Evolutionary conservation across 2,329 filamentous ascomycete species (phyloP).

Genomic region (Fusarium caatingaense): DNA sequence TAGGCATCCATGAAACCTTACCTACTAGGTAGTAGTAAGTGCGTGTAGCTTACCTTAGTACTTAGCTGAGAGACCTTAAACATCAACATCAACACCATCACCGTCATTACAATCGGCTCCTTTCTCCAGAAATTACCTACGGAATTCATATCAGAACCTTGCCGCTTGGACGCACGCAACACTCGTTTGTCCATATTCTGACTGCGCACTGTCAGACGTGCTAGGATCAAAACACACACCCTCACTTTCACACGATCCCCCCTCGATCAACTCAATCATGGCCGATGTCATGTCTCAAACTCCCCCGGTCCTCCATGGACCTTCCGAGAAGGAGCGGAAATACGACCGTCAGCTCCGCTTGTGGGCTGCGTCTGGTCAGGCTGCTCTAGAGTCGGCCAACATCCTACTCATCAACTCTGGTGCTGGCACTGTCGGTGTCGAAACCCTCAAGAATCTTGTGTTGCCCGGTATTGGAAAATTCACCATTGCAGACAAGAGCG

Average conservation of each 20-base stretch:
- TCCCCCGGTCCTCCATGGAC: constrained; percentile 57
- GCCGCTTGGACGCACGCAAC: neutral
- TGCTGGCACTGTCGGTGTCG: constrained; percentile 86
- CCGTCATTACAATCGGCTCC: constrained; percentile 1
- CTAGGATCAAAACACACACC: neutral
- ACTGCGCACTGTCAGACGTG: neutral
- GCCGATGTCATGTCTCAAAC: constrained; percentile 48
- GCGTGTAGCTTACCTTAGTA: neutral
- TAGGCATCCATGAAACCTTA: constrained; percentile 8
- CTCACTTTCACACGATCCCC: neutral
- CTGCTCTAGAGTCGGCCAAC: constrained; percentile 88
- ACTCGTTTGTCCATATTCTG: constrained; percentile 20
- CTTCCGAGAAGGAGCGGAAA: constrained; percentile 75
- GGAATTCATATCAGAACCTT: constrained; percentile 11
- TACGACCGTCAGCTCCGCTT: constrained; percentile 96
- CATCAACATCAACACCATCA: constrained; percentile 22
- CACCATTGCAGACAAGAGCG: constrained; percentile 84
- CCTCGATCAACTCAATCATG: constrained; percentile 38
- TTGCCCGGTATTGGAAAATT: constrained; percentile 92
- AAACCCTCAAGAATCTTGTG: constrained; percentile 97
- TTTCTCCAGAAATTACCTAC: constrained; percentile 1
- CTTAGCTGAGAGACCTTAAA: neutral
- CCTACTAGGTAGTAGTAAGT: neutral
- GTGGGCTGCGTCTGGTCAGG: constrained; percentile 93
- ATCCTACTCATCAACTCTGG: constrained; percentile 92